Conservation (phyloP, 768 basidiomycete species). For the Leccinum ochraceum region DNA sequence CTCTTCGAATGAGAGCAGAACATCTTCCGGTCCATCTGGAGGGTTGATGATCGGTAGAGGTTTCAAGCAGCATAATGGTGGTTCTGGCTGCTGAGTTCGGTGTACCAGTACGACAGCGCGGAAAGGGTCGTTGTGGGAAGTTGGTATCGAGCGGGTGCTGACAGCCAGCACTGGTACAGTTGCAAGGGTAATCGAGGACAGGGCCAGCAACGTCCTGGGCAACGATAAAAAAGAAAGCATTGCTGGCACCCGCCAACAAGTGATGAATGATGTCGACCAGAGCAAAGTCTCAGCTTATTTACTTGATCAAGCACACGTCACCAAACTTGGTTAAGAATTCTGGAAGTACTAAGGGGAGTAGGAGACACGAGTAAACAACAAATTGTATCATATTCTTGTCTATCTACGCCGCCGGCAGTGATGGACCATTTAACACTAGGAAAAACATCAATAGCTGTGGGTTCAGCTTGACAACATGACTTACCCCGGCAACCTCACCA, state of each 20-base stretch:
- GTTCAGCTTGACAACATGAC: background rate
- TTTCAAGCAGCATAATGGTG: slow-evolving; percentile 69
- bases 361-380: slow-evolving; percentile 10
- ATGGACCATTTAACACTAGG: slow-evolving; percentile 28
- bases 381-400: slow-evolving; percentile 3
- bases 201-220: slow-evolving; percentile 24
- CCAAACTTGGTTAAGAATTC: background rate
- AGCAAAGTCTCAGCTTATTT: background rate
- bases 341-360: too few relatives aligned
- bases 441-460: background rate
- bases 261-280: slow-evolving; percentile 10
- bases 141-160: slow-evolving; percentile 31
- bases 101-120: slow-evolving; percentile 52
- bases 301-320: background rate
- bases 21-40: slow-evolving; percentile 52
- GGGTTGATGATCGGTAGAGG: slow-evolving; percentile 41
- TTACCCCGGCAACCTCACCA: slow-evolving; percentile 24
- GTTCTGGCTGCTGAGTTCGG: slow-evolving; percentile 47
- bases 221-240: slow-evolving; percentile 1
- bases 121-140: slow-evolving; percentile 59
- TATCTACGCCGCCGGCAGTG: slow-evolving; percentile 9
- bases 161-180: slow-evolving; percentile 33
- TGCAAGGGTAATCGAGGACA: slow-evolving; percentile 39
- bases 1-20: slow-evolving; percentile 82
- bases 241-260: slow-evolving; percentile 13